These are phyloP conservation scores for Dryas alaskensis DNA, from an alignment of 306 rosid species.

Conservation along the genomic window DNA sequence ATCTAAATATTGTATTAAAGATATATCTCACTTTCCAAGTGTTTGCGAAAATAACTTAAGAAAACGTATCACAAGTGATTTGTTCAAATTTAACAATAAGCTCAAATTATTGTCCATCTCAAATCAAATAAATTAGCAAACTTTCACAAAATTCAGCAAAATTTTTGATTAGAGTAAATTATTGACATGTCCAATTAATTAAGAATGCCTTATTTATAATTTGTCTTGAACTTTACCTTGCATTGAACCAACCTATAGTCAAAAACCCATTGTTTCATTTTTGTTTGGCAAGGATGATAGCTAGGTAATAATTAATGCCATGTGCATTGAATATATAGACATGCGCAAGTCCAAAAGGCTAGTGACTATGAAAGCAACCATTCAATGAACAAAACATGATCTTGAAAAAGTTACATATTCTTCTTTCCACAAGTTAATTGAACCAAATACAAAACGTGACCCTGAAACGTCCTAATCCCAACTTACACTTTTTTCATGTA, in stretches of 20 bases:
- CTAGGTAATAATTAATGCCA: background rate
- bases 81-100: no score
- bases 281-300: background rate
- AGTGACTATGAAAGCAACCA: slow-evolving; percentile 11
- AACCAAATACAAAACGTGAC: slow-evolving; percentile 27
- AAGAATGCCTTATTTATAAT: no score
- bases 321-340: slow-evolving; percentile 7
- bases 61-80: no score
- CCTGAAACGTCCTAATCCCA: slow-evolving; percentile 28
- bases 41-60: no score
- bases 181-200: no score
- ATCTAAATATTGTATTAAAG: no score
- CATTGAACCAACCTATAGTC: background rate
- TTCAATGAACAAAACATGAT: background rate
- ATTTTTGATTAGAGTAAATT: no score
- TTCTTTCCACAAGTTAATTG: slow-evolving; percentile 17
- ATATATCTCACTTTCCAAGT: no score
- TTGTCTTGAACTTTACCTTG: background rate
- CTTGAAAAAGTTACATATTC: slow-evolving; percentile 2
- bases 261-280: background rate
- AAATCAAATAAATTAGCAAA: no score
- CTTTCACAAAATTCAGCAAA: no score
- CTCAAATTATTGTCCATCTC: no score
- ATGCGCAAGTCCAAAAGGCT: background rate
- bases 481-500: background rate